Evolutionary conservation across 495 filamentous ascomycete species (phyloP), one percentile per base, ranked within the genome.

Genomic region (Lasiosphaeris hirsuta): DNA sequence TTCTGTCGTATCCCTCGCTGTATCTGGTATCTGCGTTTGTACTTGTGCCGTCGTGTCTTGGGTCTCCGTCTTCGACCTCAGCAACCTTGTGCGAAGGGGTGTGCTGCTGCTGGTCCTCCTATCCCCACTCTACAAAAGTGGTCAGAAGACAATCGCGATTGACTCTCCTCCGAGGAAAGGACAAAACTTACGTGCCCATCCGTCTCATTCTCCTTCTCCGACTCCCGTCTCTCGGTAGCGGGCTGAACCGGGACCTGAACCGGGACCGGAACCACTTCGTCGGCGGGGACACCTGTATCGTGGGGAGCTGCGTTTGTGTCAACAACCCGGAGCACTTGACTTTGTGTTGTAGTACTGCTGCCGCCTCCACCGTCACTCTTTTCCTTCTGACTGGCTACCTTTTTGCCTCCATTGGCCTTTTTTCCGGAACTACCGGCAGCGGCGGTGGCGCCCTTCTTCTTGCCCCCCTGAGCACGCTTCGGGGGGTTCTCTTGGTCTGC

Each of bases 301-400:
- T 44, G 56, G 17, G 49, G 14, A 42, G 37, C 60, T 63, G 55
- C 58, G 55, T 62, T 62, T 18, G 18, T 35, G 61, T 62, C 63
- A 60, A 63, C 43, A 19, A 42, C 30, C 44, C 56, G 53, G 7
- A 48, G 50, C 3, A 59, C 48, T 17, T 40, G 52, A 13, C 30
- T 50, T 23, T 55, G 41, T 33, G 35, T 10, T 40, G 10, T 17
- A 3, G 11, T 39, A 10, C 44, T 18, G 5, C 33, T 14, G 15
- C 19, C 3, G 9, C 39, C 11, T 11, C 52, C 37, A 34, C 9
- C 39, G 40, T n/a, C 36, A 44, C 23, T 35, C 18, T 51, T 34
- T 40, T 36, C 1, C 44, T 63, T 53, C 44, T 37, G 41, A 9
- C 10, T 17, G 7, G 48, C 30, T 3, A 42, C 30, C 44, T 52